Conservation (phyloP, 2,329 filamentous ascomycete genomes). For the Fusarium luffae region DNA sequence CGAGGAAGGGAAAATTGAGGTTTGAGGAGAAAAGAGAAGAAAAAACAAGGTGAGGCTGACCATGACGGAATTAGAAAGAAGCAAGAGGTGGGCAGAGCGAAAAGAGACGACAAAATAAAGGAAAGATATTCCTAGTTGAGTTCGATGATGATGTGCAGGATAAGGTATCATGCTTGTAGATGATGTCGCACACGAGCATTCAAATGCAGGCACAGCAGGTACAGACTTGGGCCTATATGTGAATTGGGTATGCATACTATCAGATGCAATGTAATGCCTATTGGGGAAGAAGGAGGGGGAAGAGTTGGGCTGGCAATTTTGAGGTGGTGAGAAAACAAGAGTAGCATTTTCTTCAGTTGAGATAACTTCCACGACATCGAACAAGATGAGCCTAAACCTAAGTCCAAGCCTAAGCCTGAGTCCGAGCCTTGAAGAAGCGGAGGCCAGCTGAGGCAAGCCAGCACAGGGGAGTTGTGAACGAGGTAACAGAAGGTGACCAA, state of each 20-base stretch:
- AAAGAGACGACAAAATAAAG: conserved; percentile 31
- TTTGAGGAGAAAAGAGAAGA: conserved; percentile 35
- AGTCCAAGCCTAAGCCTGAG: background rate
- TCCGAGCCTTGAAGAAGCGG: background rate
- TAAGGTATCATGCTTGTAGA: conserved; percentile 37
- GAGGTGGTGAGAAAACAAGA: conserved; percentile 25
- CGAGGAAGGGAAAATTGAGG: conserved; percentile 2
- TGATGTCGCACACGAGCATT: conserved; percentile 36
- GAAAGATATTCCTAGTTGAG: conserved; percentile 12
- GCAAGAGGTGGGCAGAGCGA: conserved; percentile 14
- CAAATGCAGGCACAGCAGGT: conserved; percentile 32
- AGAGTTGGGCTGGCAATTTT: background rate
- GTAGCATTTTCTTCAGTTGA: conserved; percentile 17
- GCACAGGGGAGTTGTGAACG: background rate
- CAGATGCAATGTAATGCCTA: background rate
- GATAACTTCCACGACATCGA: conserved; percentile 20
- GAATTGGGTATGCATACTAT: conserved; percentile 3
- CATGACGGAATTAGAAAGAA: conserved; percentile 25
- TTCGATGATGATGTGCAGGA: conserved; percentile 40
- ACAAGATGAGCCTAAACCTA: background rate
- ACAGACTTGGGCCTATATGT: conserved; percentile 18
- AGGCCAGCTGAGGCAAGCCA: conserved; percentile 27
- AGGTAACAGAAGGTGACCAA: conserved; percentile 3
- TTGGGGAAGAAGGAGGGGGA: background rate
- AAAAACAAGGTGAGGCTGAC: conserved; percentile 44